Base-by-base conservation (phyloP, 78 protist species). In the Planoprotostelium fungivorum region DNA sequence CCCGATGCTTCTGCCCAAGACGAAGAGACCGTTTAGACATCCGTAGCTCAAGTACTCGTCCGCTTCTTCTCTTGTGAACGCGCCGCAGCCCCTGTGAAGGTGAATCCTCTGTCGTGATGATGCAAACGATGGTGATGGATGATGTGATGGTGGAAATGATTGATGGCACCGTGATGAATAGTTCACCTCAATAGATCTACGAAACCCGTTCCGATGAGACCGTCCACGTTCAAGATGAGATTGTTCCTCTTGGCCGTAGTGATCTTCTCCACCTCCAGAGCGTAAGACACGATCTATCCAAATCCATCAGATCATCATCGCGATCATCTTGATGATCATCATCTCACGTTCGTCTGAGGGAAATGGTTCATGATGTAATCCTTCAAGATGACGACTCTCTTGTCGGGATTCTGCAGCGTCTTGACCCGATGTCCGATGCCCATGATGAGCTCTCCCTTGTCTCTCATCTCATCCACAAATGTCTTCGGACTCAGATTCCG, bases 391-490 rank as follows among this genome's bases (percentile, higher is more conserved):
- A 38, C 89, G 29, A 98, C 99, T 37, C 99, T 96, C 92, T 87
- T 94, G 93, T 98, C 99, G 29, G 96, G 96, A 91, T 97, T 97
- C 84, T 94, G 93, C 0, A 92, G 89, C 25, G 96, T 88, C 93
- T 98, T 98, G 90, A 98, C 90, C 38, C 92, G 38, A 94, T 98
- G 99, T n/a, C 99, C 99, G 84, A 98, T 97, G 35, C 99, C 99
- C 51, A 93, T 93, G 84, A 98, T 97, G 86, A 93, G 96, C 89
- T 93, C 83, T 89, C 96, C 91, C 87, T 92, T 51, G 31, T 88
- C 35, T 86, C 93, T 95, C 98, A 97, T 97, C 16, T 85, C 36
- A 63, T 86, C 96, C 34, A 98, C 99, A 85, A 97, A 97, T 86
- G 95, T 90, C 0, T 91, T 91, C 36, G 99, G 95, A 34, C 85